phyloP scores from a whole-genome alignment of 2,329 filamentous ascomycete genomes.

The Aspergillus proliferans region DNA sequence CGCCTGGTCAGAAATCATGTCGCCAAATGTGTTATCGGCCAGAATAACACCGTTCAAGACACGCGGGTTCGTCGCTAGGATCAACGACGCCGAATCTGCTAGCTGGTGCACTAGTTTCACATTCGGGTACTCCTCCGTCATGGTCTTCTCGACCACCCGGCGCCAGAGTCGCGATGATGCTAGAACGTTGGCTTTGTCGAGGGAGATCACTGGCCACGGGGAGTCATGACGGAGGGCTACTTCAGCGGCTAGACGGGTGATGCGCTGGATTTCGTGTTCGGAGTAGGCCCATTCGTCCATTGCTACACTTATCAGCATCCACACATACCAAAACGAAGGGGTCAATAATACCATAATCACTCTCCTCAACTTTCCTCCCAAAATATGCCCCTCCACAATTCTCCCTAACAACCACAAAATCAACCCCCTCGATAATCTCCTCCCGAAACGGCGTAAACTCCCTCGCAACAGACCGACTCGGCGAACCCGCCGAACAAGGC shows the following conservation, averaged over 20 bases:
- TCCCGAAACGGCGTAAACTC: constrained; percentile 77
- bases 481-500: constrained; percentile 71
- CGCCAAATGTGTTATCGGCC: constrained; percentile 84
- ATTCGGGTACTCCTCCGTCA: constrained; percentile 76
- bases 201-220: constrained; percentile 67
- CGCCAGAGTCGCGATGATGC: constrained; percentile 82
- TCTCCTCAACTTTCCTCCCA: constrained; percentile 33
- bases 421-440: constrained; percentile 70
- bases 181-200: constrained; percentile 92
- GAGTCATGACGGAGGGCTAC: constrained; percentile 68
- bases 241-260: constrained; percentile 70
- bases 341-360: constrained; percentile 41
- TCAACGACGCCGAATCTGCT: constrained; percentile 84
- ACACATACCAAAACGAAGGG: background rate
- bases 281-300: constrained; percentile 83
- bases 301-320: constrained; percentile 13
- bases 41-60: constrained; percentile 80
- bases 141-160: constrained; percentile 71
- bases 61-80: constrained; percentile 84
- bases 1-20: constrained; percentile 89
- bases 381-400: constrained; percentile 41
- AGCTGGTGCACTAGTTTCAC: constrained; percentile 76
- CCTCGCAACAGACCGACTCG: constrained; percentile 62
- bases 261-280: constrained; percentile 70
- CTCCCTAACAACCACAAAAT: constrained; percentile 59